A percentile compares a stretch with the other conserved stretches of the same genome.
Evolutionary conservation across 768 basidiomycete genomes (phyloP).

Genomic region (Xanthoconium stramineum): DNA sequence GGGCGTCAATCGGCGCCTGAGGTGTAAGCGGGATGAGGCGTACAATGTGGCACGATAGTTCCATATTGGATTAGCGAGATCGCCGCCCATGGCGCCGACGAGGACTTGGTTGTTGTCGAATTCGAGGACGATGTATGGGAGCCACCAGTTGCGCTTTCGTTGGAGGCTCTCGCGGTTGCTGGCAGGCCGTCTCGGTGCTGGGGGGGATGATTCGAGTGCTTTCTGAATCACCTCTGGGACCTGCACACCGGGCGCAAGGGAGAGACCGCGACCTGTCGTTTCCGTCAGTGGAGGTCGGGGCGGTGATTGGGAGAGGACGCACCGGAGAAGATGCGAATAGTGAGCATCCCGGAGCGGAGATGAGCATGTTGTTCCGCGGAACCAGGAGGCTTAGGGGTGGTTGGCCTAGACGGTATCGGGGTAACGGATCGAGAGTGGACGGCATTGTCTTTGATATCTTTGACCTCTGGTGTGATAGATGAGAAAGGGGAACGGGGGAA

Average conservation of each 20-base stretch:
- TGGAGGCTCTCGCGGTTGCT: conserved; percentile 90
- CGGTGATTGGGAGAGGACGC: conserved; percentile 26
- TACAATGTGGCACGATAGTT: conserved; percentile 95
- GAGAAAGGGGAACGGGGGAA: background rate
- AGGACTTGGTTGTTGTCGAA: conserved; percentile 98
- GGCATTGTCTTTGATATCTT: conserved; percentile 69
- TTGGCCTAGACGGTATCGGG: conserved; percentile 78
- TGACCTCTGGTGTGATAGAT: conserved; percentile 46
- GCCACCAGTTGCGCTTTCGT: conserved; percentile 89
- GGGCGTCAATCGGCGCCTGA: conserved; percentile 3
- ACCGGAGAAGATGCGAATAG: conserved; percentile 95
- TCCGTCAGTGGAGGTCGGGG: background rate
- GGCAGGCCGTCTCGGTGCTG: conserved; percentile 51
- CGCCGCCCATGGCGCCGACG: conserved; percentile 95
- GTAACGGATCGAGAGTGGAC: conserved; percentile 74
- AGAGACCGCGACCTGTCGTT: conserved; percentile 67
- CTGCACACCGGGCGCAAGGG: conserved; percentile 71
- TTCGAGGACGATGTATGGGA: conserved; percentile 96
- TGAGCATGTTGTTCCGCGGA: conserved; percentile 47
- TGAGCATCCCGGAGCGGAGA: conserved; percentile 87
- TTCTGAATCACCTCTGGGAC: conserved; percentile 84
- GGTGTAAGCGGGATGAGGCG: conserved; percentile 30
- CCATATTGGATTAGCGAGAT: conserved; percentile 87
- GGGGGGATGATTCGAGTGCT: conserved; percentile 64
- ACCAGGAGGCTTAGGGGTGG: conserved; percentile 62